phyloP scores from a whole-genome alignment of 179 eudicot genomes.

The Vitellaria paradoxa region DNA sequence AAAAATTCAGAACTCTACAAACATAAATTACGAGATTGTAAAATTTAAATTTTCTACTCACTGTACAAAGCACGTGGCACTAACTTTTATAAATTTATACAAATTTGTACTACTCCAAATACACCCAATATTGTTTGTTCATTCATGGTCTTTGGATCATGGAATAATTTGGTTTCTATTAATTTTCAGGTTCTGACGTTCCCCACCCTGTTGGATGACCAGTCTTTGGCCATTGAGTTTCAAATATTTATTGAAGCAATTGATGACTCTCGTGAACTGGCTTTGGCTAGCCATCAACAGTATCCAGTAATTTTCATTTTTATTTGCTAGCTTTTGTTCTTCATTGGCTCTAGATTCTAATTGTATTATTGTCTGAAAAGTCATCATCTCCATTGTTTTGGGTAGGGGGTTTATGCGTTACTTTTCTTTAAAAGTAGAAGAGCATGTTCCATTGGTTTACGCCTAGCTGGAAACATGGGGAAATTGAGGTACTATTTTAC shows the following conservation, averaged over 20 bases:
- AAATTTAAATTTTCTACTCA: too few relatives aligned
- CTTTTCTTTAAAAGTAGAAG: slow-evolving; percentile 82
- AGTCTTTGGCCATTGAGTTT: slow-evolving; percentile 63
- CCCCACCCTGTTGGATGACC: slow-evolving; percentile 84
- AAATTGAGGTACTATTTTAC: slow-evolving; percentile 61
- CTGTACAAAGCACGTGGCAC: too few relatives aligned
- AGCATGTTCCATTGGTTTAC: slow-evolving; percentile 79
- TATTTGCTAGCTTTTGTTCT: slow-evolving; percentile 4
- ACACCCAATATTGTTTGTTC: not conserved
- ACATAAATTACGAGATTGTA: too few relatives aligned
- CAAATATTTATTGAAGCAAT: slow-evolving; percentile 80
- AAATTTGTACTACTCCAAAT: too few relatives aligned
- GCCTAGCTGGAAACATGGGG: slow-evolving; percentile 88
- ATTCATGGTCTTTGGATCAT: not conserved
- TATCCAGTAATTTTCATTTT: slow-evolving; percentile 59
- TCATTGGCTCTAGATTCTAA: not conserved
- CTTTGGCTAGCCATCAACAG: slow-evolving; percentile 78
- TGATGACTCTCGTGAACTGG: slow-evolving; percentile 82
- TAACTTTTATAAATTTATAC: too few relatives aligned
- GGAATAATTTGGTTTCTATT: slow-evolving; percentile 1
- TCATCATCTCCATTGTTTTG: not conserved
- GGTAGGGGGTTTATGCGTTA: slow-evolving; percentile 87
- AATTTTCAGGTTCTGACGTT: slow-evolving; percentile 71
- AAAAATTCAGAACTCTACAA: too few relatives aligned
- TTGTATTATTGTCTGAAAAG: not conserved